A percentile compares a stretch with the other conserved stretches of the same genome.
phyloP scores from a whole-genome alignment of 2,329 filamentous ascomycete species.

The Curvularia lunata region DNA sequence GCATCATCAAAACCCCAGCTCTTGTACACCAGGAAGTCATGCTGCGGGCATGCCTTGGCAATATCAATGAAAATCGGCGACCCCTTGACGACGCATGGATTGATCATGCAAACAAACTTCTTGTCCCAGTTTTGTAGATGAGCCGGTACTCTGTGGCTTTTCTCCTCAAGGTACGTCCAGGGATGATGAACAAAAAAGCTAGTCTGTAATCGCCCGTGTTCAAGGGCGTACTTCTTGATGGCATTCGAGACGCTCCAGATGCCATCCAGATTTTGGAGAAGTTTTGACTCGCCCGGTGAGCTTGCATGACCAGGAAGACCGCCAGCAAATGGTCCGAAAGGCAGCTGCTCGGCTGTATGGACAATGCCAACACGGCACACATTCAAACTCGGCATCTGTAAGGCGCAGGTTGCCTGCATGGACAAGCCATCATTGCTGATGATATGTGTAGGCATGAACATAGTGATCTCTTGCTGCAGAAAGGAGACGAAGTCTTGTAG shows the following conservation, averaged over 20 bases:
- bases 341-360: slow-evolving; percentile 12
- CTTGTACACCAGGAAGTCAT: slow-evolving; percentile 11
- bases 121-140: slow-evolving; percentile 5
- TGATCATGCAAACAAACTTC: slow-evolving; percentile 3
- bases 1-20: slow-evolving; percentile 7
- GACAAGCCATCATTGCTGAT: neutral
- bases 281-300: neutral
- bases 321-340: slow-evolving; percentile 10
- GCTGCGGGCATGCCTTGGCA: slow-evolving; percentile 3
- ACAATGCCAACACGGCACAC: slow-evolving; percentile 6
- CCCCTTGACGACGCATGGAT: slow-evolving; percentile 2
- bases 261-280: slow-evolving; percentile 1
- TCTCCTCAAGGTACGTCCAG: slow-evolving; percentile 1
- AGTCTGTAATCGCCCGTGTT: neutral
- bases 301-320: slow-evolving; percentile 7
- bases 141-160: neutral
- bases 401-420: neutral
- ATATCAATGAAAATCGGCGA: neutral
- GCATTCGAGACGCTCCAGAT: neutral
- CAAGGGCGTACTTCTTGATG: neutral
- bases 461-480: neutral
- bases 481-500: neutral
- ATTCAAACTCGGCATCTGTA: neutral
- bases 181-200: neutral
- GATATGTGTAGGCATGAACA: neutral